phyloP scores from a whole-genome alignment of 305 asterid genomes.

The Fraxinus floribunda region DNA sequence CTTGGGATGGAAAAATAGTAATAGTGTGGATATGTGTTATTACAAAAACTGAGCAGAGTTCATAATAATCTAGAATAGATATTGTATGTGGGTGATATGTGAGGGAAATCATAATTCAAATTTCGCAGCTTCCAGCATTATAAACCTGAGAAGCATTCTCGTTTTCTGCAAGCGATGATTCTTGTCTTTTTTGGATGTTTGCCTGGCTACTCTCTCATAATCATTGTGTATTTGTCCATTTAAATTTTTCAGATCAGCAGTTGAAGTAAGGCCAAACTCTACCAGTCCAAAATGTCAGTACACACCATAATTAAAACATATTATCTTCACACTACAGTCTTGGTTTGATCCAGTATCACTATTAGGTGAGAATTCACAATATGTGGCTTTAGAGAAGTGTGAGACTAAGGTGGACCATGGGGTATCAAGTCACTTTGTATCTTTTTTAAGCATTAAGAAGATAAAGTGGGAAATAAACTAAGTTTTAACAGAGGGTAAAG shows the following conservation, averaged over 20 bases:
- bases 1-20: neutral
- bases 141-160: neutral
- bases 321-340: neutral
- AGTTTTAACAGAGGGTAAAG: neutral
- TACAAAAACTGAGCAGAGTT: neutral
- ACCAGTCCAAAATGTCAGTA: neutral
- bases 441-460: neutral
- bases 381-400: neutral
- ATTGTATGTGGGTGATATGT: neutral
- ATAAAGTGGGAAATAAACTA: neutral
- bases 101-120: neutral
- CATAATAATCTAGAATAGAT: neutral
- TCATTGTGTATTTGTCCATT: neutral
- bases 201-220: neutral
- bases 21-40: neutral
- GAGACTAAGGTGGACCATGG: neutral
- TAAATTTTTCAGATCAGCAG: neutral
- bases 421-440: neutral
- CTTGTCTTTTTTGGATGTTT: neutral
- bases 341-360: neutral
- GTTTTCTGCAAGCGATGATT: neutral
- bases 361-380: neutral
- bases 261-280: neutral
- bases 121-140: neutral
- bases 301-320: neutral